Percentiles rank a stretch among this genome's conserved stretches.
Conservation (phyloP, 106 monocot genomes). For the Allium cepa region DNA sequence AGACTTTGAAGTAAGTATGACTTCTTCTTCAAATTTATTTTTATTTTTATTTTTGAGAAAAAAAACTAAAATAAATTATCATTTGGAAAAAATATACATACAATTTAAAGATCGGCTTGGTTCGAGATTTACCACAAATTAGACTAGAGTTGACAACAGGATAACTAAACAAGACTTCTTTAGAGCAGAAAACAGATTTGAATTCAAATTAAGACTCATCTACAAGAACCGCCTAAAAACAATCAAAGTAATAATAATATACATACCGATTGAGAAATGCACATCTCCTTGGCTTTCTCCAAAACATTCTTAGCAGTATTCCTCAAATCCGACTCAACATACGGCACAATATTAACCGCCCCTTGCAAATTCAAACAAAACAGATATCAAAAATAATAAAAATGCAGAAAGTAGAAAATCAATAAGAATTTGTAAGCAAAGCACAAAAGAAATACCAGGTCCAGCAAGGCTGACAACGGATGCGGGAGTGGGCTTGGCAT, state of each 20-base stretch:
- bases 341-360: slow-evolving; percentile 32
- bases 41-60: too few species aligned
- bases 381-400: background rate
- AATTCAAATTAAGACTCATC: too few species aligned
- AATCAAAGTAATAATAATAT: background rate
- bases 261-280: slow-evolving; percentile 30
- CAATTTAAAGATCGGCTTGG: too few species aligned
- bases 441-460: slow-evolving; percentile 22
- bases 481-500: slow-evolving; percentile 49
- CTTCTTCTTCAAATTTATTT: too few species aligned
- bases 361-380: slow-evolving; percentile 4
- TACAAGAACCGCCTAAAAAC: background rate
- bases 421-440: background rate
- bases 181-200: too few species aligned
- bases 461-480: slow-evolving; percentile 49
- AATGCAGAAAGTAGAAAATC: background rate
- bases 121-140: too few species aligned
- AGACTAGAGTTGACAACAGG: too few species aligned
- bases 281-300: slow-evolving; percentile 32
- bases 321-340: slow-evolving; percentile 48
- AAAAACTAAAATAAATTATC: too few species aligned
- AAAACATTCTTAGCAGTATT: slow-evolving; percentile 26
- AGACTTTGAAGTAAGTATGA: too few species aligned
- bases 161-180: too few species aligned
- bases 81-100: too few species aligned